phyloP scores from a whole-genome alignment of 1,284 basidiomycete species.

The Austroboletus olivaceoglutinosus region DNA sequence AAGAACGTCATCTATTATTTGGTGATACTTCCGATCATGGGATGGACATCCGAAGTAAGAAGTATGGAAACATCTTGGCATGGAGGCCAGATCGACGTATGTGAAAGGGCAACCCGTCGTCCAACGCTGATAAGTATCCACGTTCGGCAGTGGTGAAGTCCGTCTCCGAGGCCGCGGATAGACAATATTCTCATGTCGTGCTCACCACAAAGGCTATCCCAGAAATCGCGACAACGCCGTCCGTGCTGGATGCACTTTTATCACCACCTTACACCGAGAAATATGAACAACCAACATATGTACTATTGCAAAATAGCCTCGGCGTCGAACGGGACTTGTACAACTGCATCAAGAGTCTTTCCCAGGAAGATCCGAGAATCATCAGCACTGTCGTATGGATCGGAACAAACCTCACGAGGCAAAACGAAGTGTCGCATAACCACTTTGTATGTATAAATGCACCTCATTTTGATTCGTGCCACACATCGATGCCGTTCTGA shows the following conservation, averaged over 20 bases:
- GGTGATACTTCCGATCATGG: conserved; percentile 40
- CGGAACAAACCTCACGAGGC: conserved; percentile 45
- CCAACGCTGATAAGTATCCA: neutral
- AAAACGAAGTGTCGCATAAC: conserved; percentile 51
- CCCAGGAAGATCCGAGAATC: conserved; percentile 46
- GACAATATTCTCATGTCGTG: conserved; percentile 63
- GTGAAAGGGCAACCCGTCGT: conserved; percentile 20
- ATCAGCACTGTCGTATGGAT: conserved; percentile 57
- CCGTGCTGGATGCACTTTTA: conserved; percentile 59
- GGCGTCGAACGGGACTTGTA: conserved; percentile 72
- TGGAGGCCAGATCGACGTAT: conserved; percentile 66
- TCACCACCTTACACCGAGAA: conserved; percentile 46
- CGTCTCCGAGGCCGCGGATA: conserved; percentile 58
- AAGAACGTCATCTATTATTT: neutral
- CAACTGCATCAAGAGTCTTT: conserved; percentile 44
- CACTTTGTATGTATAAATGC: conserved; percentile 42
- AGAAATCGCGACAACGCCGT: conserved; percentile 58
- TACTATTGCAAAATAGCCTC: conserved; percentile 76
- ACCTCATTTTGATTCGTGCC: neutral
- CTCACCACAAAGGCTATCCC: conserved; percentile 75
- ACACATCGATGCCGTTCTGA: neutral
- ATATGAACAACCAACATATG: conserved; percentile 57
- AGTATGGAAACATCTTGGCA: conserved; percentile 54
- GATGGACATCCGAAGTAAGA: conserved; percentile 55
- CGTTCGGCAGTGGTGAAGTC: conserved; percentile 54